A percentile compares a stretch with the other conserved stretches of the same genome.
phyloP scores from a whole-genome alignment of 495 filamentous ascomycete genomes.

The Aspergillus leporis region DNA sequence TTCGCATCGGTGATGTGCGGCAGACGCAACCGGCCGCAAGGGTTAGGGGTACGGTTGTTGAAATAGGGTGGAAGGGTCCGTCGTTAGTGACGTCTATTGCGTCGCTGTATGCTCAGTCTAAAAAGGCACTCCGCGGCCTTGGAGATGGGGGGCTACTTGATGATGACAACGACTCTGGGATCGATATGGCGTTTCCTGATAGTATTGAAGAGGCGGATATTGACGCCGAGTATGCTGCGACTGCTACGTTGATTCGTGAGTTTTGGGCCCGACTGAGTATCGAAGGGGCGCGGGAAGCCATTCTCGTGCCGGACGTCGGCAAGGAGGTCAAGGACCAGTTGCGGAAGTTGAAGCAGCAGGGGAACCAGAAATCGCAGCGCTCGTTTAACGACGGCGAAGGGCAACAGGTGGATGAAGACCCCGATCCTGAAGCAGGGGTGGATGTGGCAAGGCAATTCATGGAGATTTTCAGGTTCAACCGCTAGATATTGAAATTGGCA shows the following conservation, averaged over 20 bases:
- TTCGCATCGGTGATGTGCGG: conserved; percentile 46
- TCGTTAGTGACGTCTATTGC: conserved; percentile 36
- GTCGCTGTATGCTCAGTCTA: conserved; percentile 9
- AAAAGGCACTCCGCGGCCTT: not conserved
- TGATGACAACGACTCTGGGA: conserved; percentile 28
- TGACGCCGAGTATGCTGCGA: conserved; percentile 43
- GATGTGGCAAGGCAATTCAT: conserved; percentile 51
- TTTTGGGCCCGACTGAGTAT: conserved; percentile 42
- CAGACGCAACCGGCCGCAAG: conserved; percentile 41
- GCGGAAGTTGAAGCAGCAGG: conserved; percentile 20
- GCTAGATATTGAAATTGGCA: conserved; percentile 21
- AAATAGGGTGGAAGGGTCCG: conserved; percentile 46
- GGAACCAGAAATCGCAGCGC: not conserved
- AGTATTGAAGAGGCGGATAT: conserved; percentile 40
- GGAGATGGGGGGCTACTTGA: conserved; percentile 12
- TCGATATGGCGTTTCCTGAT: conserved; percentile 32
- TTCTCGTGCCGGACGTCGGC: conserved; percentile 43
- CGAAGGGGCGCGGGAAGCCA: conserved; percentile 41
- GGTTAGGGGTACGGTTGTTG: conserved; percentile 43
- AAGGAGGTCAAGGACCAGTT: conserved; percentile 40
- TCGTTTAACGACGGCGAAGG: conserved; percentile 1
- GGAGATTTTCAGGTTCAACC: conserved; percentile 50
- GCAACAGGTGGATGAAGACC: conserved; percentile 28
- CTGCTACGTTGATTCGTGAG: conserved; percentile 42
- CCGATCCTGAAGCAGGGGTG: conserved; percentile 40